phyloP scores from a whole-genome alignment of 352 stramenopile genomes.

The Blastocystis sp. region DNA sequence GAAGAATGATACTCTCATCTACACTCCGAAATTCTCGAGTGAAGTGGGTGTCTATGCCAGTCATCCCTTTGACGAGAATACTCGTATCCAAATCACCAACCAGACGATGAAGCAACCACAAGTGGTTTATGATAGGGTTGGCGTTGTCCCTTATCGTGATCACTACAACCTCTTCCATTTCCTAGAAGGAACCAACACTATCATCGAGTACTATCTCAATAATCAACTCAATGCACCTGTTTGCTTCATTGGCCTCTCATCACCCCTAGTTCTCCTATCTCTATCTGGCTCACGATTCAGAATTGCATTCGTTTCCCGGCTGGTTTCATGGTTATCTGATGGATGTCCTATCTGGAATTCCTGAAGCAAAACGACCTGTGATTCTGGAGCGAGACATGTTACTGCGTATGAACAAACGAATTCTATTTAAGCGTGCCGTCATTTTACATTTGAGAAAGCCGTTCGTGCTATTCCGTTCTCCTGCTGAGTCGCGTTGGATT shows the following conservation, averaged over 20 bases:
- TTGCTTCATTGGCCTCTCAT: too few relatives aligned
- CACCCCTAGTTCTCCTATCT: too few relatives aligned
- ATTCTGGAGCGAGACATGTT: conserved; percentile 38
- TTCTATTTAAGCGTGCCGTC: neutral
- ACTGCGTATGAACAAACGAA: neutral
- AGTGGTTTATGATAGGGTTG: too few relatives aligned
- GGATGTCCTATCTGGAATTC: neutral
- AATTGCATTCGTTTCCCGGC: too few relatives aligned
- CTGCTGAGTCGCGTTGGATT: neutral
- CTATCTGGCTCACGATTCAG: too few relatives aligned
- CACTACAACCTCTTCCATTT: neutral
- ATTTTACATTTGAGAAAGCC: neutral
- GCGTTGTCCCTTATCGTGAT: too few relatives aligned
- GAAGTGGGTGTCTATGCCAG: too few relatives aligned
- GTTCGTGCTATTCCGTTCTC: neutral
- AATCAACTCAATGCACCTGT: neutral
- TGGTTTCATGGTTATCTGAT: neutral
- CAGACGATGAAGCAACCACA: too few relatives aligned
- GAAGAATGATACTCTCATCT: too few relatives aligned
- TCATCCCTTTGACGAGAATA: too few relatives aligned
- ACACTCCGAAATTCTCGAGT: too few relatives aligned
- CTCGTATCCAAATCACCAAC: too few relatives aligned
- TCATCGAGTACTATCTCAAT: neutral
- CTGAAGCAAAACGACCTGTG: neutral
- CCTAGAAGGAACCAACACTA: neutral